Base-by-base conservation (phyloP, 768 basidiomycete genomes). In the Mycena crocata region DNA sequence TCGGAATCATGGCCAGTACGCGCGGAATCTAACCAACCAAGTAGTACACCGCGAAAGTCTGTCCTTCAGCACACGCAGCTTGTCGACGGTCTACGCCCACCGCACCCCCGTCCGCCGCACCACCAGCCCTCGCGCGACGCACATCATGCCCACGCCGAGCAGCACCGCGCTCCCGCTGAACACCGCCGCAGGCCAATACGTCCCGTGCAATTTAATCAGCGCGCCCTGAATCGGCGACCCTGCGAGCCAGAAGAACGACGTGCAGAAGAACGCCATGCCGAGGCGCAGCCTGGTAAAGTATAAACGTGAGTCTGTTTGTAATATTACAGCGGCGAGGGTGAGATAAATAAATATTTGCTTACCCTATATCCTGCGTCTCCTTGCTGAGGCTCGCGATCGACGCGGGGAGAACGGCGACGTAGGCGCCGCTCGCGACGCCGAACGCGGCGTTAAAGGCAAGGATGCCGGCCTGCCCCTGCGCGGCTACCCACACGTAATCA, bases 221-320 rank as follows among this genome's bases (percentile, higher is more conserved):
- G 68, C 71, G 13, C 71, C 71, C 46, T 72, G 71, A 15, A 72
- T 58, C 24, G 70, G 70, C 30, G 70, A 55, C 39, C 70, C 62
- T 34, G 60, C 70, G 13, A 71, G 70, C 70, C 70, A 71, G 56
- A 64, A 68, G 44, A 71, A 71, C 15, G 67, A 65, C 12, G 70
- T 57, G 28, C 49, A 51, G 60, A 68, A 71, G 37, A 68, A 68
- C 39, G 61, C 52, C 70, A 68, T 71, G 30, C 70, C 70, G 28
- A 71, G 63, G 2, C 63, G 52, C 31, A 71, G 23, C 28, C 54
- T 55, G 14, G 6, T 3, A 14, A 24, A 4, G 4, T 31, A 4
- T 7, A 37, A 4, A 14, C 14, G 28, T 50, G 17, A 50, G 48
- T 28, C 48, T 5, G 28, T 19, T 12, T 9, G 5, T 42, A 42